These are phyloP conservation scores for Mortierella alpina DNA, from an alignment of 192 early-diverging fungal species.

Conservation along the genomic window DNA sequence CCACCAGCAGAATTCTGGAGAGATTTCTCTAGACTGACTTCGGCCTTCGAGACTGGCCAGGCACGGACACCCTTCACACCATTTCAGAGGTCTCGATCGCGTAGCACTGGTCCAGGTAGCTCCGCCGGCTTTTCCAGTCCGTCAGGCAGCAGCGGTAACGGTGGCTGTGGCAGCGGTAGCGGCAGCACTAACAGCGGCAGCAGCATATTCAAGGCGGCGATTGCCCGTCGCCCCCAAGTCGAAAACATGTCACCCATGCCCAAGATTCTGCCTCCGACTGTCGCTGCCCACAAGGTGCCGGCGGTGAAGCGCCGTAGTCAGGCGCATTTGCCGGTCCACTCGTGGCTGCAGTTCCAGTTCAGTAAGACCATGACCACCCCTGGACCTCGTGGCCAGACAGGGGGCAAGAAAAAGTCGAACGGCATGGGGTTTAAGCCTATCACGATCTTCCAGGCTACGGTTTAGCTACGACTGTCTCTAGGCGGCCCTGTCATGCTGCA, in stretches of 20 bases:
- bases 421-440: constrained; percentile 34
- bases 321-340: constrained; percentile 36
- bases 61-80: constrained; percentile 33
- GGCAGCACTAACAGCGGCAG: neutral
- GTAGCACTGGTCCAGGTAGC: constrained; percentile 10
- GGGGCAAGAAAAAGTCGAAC: constrained; percentile 10
- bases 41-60: constrained; percentile 36
- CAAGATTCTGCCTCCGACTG: constrained; percentile 25
- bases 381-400: neutral
- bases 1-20: constrained; percentile 40
- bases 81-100: constrained; percentile 19
- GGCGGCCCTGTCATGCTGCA: neutral
- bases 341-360: constrained; percentile 48
- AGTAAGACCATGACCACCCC: constrained; percentile 43
- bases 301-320: constrained; percentile 27
- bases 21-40: constrained; percentile 39
- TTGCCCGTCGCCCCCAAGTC: constrained; percentile 32
- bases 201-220: constrained; percentile 18
- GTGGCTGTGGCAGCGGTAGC: neutral
- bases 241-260: constrained; percentile 39
- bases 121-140: neutral
- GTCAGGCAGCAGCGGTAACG: neutral
- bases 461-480: neutral
- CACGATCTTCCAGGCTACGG: constrained; percentile 44
- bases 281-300: constrained; percentile 11